Evolutionary conservation across 768 basidiomycete genomes (phyloP).

Genomic region (Auricularia cornea): DNA sequence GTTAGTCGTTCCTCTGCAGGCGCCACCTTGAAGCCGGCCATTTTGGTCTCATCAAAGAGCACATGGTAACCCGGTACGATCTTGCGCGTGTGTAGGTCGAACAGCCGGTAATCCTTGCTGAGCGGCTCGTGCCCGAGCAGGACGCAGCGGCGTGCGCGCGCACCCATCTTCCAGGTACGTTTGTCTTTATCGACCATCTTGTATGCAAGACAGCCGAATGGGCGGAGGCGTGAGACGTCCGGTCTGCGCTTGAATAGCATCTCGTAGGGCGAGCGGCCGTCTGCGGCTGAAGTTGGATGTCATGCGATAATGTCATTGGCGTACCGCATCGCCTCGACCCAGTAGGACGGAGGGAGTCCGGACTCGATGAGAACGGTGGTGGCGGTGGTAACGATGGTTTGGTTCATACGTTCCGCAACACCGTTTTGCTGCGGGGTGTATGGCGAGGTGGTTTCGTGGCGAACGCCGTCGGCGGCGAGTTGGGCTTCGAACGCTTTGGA

Average conservation of each 20-base stretch:
- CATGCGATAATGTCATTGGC: conserved; percentile 16
- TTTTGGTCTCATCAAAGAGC: neutral
- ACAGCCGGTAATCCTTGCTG: neutral
- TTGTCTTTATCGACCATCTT: neutral
- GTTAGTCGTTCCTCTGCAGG: neutral
- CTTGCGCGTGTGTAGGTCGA: neutral
- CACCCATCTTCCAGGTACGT: neutral
- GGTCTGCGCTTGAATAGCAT: too few relatives aligned
- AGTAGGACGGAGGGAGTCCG: conserved; percentile 16
- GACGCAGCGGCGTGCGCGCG: neutral
- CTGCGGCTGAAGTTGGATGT: conserved; percentile 11
- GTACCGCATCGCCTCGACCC: conserved; percentile 17
- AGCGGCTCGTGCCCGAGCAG: neutral
- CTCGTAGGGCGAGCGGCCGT: too few relatives aligned
- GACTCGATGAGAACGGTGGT: conserved; percentile 23
- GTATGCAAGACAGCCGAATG: neutral
- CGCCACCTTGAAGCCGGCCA: neutral
- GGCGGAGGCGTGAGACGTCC: too few relatives aligned
- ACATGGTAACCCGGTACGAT: neutral
- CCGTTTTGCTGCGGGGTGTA: conserved; percentile 27
- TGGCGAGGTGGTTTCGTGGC: conserved; percentile 16
- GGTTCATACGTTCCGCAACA: conserved; percentile 20
- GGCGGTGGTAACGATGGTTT: conserved; percentile 21
- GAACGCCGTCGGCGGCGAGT: conserved; percentile 15
- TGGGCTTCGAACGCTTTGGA: conserved; percentile 15